These are phyloP conservation scores for Rhizopus delemar DNA, from an alignment of 371 early-diverging fungal genomes.

Conservation along the genomic window DNA sequence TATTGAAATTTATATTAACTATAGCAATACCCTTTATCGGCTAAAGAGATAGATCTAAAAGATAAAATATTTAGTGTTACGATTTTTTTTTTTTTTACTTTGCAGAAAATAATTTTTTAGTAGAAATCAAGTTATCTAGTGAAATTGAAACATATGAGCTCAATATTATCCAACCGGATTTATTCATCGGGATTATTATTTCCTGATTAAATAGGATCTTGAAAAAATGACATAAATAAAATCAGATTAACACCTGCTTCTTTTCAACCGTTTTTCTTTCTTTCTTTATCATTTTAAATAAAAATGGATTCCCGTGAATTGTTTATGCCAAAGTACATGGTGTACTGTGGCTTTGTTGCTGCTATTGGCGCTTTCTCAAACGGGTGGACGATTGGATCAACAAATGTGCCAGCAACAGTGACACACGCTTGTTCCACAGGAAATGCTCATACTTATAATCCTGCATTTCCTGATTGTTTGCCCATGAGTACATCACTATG, in stretches of 20 bases:
- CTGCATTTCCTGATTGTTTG: slow-evolving; percentile 36
- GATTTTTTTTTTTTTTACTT: neutral
- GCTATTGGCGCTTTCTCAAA: slow-evolving; percentile 43
- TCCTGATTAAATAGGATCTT: neutral
- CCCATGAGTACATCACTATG: slow-evolving; percentile 34
- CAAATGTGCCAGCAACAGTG: slow-evolving; percentile 47
- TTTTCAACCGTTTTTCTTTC: neutral
- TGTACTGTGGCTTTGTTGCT: slow-evolving; percentile 41
- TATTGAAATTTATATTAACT: too few species aligned
- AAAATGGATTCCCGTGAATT: slow-evolving; percentile 48
- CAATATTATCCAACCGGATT: neutral
- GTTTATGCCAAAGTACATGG: slow-evolving; percentile 42
- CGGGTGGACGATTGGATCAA: slow-evolving; percentile 51
- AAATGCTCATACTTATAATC: slow-evolving; percentile 13
- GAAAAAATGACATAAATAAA: slow-evolving; percentile 5
- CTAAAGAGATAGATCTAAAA: neutral
- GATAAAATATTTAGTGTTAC: neutral
- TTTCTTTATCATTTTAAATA: neutral
- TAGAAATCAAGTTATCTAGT: neutral
- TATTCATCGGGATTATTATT: slow-evolving; percentile 1
- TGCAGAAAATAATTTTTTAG: neutral
- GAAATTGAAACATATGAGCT: neutral
- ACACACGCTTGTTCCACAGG: slow-evolving; percentile 33
- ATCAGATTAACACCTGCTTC: neutral
- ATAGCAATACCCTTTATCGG: neutral